Conservation (phyloP, 306 rosid species). For the Lathyrus tuberosus region DNA sequence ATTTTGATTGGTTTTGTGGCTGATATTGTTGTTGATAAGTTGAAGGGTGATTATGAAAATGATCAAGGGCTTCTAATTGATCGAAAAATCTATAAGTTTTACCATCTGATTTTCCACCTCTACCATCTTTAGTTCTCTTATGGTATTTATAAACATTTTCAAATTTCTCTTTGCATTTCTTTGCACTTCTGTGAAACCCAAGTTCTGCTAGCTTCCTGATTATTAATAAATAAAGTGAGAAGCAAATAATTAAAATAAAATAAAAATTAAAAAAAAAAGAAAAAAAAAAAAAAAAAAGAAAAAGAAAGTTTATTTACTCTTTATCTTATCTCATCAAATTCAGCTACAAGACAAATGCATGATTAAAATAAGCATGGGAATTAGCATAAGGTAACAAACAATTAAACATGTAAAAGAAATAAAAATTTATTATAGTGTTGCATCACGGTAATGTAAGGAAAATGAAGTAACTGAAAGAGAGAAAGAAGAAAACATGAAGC, state of each 20-base stretch:
- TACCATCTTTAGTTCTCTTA: slow-evolving; percentile 87
- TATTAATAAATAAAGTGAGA: slow-evolving; percentile 13
- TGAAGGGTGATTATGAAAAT: slow-evolving; percentile 38
- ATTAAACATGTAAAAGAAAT: background rate
- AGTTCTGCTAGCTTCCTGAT: slow-evolving; percentile 87
- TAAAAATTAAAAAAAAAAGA: background rate
- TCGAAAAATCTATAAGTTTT: slow-evolving; percentile 84
- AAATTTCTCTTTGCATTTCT: slow-evolving; percentile 95
- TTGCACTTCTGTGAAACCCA: slow-evolving; percentile 79
- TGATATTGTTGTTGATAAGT: slow-evolving; percentile 26
- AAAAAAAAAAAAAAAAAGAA: background rate
- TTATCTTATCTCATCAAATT: slow-evolving; percentile 44
- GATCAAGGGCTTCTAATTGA: slow-evolving; percentile 76
- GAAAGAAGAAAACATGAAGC: slow-evolving; percentile 28
- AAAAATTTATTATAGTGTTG: slow-evolving; percentile 9
- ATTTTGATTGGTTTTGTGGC: slow-evolving; percentile 29
- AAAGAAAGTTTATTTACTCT: slow-evolving; percentile 3
- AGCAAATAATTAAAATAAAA: background rate
- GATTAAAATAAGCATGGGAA: slow-evolving; percentile 24
- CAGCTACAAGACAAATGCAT: slow-evolving; percentile 46
- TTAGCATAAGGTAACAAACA: slow-evolving; percentile 22
- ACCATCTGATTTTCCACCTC: slow-evolving; percentile 79
- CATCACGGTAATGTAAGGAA: slow-evolving; percentile 28
- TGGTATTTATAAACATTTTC: slow-evolving; percentile 96
- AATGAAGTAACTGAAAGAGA: slow-evolving; percentile 32